Evolutionary conservation across 768 basidiomycete species (phyloP).

Genomic region (Lactarius akahatsu): DNA sequence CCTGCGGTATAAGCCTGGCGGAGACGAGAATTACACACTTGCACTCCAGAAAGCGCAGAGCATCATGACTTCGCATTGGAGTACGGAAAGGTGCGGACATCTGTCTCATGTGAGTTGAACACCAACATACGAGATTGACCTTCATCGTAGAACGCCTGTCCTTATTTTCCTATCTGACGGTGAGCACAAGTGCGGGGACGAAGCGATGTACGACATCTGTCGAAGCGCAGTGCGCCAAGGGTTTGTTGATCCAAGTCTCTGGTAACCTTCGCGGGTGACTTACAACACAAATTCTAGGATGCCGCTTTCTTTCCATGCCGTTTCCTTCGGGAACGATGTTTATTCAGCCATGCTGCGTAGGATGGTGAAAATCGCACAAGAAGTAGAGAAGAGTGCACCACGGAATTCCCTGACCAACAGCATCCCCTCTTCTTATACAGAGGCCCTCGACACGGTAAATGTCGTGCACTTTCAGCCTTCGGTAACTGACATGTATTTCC

Average conservation of each 20-base stretch:
- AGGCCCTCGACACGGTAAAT: constrained; percentile 52
- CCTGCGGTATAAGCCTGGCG: constrained; percentile 35
- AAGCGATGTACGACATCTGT: constrained; percentile 41
- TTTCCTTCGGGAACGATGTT: constrained; percentile 48
- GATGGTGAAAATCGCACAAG: constrained; percentile 52
- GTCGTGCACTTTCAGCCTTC: not conserved
- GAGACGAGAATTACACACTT: constrained; percentile 45
- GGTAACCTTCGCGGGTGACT: not conserved
- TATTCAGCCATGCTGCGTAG: constrained; percentile 37
- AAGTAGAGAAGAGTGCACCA: constrained; percentile 46
- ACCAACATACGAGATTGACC: too few relatives aligned
- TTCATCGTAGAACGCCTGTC: not conserved
- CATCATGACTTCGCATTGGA: constrained; percentile 49
- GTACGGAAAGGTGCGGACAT: constrained; percentile 48
- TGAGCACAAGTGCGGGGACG: constrained; percentile 42
- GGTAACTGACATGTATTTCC: not conserved
- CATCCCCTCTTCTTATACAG: constrained; percentile 46
- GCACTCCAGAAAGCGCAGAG: constrained; percentile 41
- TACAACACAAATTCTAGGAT: constrained; percentile 38
- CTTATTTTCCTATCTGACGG: constrained; percentile 46
- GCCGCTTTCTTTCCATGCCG: constrained; percentile 55
- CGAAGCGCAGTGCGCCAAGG: too few relatives aligned
- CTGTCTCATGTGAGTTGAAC: too few relatives aligned
- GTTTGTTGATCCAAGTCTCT: too few relatives aligned
- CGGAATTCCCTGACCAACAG: constrained; percentile 36